These are phyloP conservation scores for Saccharomyces hybrid DNA, from an alignment of 1,139 yeast species.

Conservation along the genomic window DNA sequence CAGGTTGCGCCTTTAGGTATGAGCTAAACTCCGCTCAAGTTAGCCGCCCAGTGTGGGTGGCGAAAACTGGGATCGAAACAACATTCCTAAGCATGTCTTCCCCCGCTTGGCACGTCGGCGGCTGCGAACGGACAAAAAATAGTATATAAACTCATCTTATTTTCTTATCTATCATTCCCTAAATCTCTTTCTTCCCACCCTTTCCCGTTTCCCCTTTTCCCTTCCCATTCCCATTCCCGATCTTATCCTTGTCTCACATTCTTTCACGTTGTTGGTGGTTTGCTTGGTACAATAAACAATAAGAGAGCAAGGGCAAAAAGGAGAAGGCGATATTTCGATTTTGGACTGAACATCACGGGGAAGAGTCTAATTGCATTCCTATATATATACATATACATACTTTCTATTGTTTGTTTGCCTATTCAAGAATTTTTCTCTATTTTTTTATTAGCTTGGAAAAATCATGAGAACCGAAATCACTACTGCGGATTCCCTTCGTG, in stretches of 20 bases:
- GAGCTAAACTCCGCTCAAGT: neutral
- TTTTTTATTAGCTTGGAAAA: neutral
- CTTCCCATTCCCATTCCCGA: neutral
- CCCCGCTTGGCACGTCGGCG: neutral
- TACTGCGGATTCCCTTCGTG: slow-evolving; percentile 1
- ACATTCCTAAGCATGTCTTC: neutral
- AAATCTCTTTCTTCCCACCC: neutral
- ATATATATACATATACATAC: neutral
- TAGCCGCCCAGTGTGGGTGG: slow-evolving; percentile 1
- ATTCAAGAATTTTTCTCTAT: neutral
- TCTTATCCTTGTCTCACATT: neutral
- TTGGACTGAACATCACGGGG: neutral
- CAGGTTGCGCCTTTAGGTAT: neutral
- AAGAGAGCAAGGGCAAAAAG: neutral
- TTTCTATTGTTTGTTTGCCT: slow-evolving; percentile 1
- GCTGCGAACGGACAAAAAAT: neutral
- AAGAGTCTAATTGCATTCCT: neutral
- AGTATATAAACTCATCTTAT: neutral
- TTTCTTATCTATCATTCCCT: neutral
- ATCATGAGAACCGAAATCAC: neutral
- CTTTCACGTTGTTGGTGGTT: neutral
- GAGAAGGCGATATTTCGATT: neutral
- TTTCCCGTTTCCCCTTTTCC: neutral
- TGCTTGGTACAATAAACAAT: neutral
- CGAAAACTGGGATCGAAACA: neutral